Conservation (phyloP, 2,329 filamentous ascomycete genomes). For the Nothopassalora personata region DNA sequence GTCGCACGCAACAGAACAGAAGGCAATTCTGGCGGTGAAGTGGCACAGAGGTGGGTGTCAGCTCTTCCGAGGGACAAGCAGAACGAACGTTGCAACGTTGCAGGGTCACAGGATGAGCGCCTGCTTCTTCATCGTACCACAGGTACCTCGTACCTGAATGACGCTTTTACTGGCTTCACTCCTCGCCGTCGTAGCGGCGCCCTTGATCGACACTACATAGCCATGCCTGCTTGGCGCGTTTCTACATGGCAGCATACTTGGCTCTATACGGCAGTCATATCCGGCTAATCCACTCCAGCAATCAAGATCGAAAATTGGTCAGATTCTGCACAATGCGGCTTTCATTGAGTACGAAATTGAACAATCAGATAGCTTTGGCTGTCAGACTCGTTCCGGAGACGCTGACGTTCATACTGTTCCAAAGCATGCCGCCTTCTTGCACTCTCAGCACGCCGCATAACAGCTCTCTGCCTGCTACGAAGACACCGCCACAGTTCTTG, state of each 20-base stretch:
- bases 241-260: background rate
- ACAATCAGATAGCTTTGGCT: background rate
- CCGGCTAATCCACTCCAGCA: background rate
- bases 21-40: background rate
- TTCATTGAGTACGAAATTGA: too few relatives aligned
- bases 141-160: background rate
- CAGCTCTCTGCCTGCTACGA: background rate
- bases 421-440: background rate
- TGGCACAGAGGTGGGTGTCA: background rate
- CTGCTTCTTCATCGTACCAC: background rate
- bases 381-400: background rate
- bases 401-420: background rate
- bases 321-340: too few relatives aligned
- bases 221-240: background rate
- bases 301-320: too few relatives aligned
- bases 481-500: background rate
- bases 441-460: background rate
- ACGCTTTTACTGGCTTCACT: background rate
- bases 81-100: background rate
- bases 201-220: background rate
- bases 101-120: background rate
- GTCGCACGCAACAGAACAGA: background rate
- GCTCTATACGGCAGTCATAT: background rate
- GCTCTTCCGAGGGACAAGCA: background rate
- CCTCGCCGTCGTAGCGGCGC: background rate